These are phyloP conservation scores for Saturnispora hagleri DNA, from an alignment of 805 yeast genomes.

Conservation along the genomic window DNA sequence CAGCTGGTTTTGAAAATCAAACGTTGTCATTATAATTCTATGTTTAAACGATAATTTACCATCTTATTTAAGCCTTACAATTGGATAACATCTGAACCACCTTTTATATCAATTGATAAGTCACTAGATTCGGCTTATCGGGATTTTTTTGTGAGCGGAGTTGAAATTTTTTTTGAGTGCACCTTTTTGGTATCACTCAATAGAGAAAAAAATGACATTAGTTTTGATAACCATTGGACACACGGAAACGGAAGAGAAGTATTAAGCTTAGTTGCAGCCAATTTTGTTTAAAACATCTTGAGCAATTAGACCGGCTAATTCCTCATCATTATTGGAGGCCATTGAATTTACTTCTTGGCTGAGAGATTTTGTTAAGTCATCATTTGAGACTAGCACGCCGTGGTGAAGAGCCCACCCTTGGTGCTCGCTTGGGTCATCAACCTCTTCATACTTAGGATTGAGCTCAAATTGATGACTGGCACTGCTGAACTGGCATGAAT, in stretches of 20 bases:
- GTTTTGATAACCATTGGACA: not conserved
- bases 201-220: not conserved
- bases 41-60: not conserved
- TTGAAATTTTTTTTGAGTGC: not conserved
- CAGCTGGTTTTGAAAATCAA: slow-evolving; percentile 48
- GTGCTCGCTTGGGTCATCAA: not conserved
- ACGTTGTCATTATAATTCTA: slow-evolving; percentile 29
- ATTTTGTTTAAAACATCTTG: slow-evolving; percentile 18
- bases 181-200: not conserved
- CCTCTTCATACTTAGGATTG: not conserved
- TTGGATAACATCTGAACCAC: not conserved
- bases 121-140: slow-evolving; percentile 10
- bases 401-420: slow-evolving; percentile 8
- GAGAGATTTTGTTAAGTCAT: not conserved
- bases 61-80: not conserved
- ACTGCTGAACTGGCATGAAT: not conserved
- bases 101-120: slow-evolving; percentile 1
- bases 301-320: slow-evolving; percentile 18
- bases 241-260: not conserved
- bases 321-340: not conserved
- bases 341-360: not conserved
- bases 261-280: not conserved
- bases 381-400: slow-evolving; percentile 6
- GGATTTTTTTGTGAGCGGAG: slow-evolving; percentile 4
- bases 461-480: not conserved